phyloP scores from a whole-genome alignment of 2,329 filamentous ascomycete genomes.

The Colletotrichum scovillei region DNA sequence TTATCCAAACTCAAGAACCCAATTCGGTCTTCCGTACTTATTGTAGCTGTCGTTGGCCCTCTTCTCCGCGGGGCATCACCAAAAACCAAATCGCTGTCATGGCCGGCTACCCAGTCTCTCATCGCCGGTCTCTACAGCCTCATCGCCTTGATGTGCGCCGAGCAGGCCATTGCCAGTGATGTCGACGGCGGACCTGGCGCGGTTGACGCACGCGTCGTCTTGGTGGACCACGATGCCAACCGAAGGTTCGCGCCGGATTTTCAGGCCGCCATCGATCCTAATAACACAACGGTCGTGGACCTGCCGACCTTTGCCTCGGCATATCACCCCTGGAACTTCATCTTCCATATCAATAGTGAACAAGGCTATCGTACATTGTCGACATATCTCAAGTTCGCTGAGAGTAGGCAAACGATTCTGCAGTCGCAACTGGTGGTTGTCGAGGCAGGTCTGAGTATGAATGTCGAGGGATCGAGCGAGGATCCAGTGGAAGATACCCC shows the following conservation, averaged over 20 bases:
- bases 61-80: constrained; percentile 65
- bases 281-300: constrained; percentile 60
- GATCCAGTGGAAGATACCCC: neutral
- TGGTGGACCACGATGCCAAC: constrained; percentile 71
- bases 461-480: constrained; percentile 38
- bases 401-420: constrained; percentile 58
- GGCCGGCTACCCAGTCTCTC: constrained; percentile 77
- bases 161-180: constrained; percentile 70
- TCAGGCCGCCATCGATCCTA: constrained; percentile 52
- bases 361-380: constrained; percentile 69
- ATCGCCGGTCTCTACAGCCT: constrained; percentile 84
- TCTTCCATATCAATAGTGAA: constrained; percentile 76
- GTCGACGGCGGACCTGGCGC: constrained; percentile 67
- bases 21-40: constrained; percentile 51
- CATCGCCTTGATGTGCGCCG: constrained; percentile 76
- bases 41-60: constrained; percentile 71
- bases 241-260: constrained; percentile 46
- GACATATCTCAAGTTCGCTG: constrained; percentile 59
- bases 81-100: constrained; percentile 66
- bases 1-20: constrained; percentile 60
- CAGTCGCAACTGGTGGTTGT: constrained; percentile 64
- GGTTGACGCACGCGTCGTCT: constrained; percentile 80
- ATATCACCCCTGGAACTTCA: constrained; percentile 69
- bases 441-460: constrained; percentile 63
- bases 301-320: constrained; percentile 63